Evolutionary conservation across 2,329 filamentous ascomycete species (phyloP).

Genomic region (Aureobasidium sp.): DNA sequence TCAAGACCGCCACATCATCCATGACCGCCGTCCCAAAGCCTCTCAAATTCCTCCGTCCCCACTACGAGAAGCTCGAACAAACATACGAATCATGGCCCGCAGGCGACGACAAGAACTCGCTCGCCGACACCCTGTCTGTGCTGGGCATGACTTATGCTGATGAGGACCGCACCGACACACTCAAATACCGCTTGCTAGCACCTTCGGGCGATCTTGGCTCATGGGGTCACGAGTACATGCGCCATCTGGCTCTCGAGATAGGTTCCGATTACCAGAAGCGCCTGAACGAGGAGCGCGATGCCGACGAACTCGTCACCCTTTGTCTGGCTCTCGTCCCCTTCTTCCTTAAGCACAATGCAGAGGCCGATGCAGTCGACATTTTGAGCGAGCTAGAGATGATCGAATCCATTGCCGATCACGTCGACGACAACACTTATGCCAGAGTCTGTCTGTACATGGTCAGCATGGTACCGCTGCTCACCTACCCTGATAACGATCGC

Average conservation of each 20-base stretch:
- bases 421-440: conserved; percentile 89
- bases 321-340: conserved; percentile 80
- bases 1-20: conserved; percentile 97
- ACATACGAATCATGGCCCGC: conserved; percentile 84
- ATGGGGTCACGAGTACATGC: conserved; percentile 97
- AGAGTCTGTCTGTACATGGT: conserved; percentile 97
- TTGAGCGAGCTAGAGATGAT: conserved; percentile 98
- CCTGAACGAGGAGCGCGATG: conserved; percentile 73
- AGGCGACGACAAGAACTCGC: conserved; percentile 68
- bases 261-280: conserved; percentile 89
- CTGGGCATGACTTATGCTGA: conserved; percentile 94
- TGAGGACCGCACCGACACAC: conserved; percentile 87
- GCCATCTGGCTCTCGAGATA: conserved; percentile 91
- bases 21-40: conserved; percentile 99
- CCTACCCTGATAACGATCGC: conserved; percentile 92
- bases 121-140: conserved; percentile 93
- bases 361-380: conserved; percentile 94
- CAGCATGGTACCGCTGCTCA: conserved; percentile 95
- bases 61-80: conserved; percentile 83
- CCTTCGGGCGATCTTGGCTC: conserved; percentile 88
- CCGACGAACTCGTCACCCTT: conserved; percentile 76
- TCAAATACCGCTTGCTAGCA: conserved; percentile 88
- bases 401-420: conserved; percentile 75
- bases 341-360: conserved; percentile 94
- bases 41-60: conserved; percentile 92